These are phyloP conservation scores for Botrytis tulipae DNA, from an alignment of 2,329 filamentous ascomycete species.

Conservation along the genomic window DNA sequence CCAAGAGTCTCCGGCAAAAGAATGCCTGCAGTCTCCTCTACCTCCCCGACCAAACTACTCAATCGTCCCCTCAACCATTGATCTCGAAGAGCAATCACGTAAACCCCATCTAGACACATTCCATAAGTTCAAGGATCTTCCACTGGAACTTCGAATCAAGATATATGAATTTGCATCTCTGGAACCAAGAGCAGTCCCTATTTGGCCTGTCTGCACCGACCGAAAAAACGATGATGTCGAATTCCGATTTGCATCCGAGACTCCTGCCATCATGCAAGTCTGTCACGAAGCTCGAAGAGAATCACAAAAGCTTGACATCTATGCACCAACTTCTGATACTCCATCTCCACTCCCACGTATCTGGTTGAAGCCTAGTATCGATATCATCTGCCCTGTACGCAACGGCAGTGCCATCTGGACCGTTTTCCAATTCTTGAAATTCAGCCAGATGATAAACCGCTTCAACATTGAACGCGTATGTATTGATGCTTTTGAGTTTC, in stretches of 20 bases:
- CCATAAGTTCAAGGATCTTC: not conserved
- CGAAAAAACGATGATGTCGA: too few species aligned
- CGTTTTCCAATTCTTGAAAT: not conserved
- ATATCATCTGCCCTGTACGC: not conserved
- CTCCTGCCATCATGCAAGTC: constrained; percentile 3
- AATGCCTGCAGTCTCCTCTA: not conserved
- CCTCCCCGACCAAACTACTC: not conserved
- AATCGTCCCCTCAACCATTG: not conserved
- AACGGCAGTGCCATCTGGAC: not conserved
- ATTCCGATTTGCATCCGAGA: not conserved
- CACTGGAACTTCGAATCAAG: not conserved
- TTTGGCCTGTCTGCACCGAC: not conserved
- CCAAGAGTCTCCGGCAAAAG: too few species aligned
- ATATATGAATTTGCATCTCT: not conserved
- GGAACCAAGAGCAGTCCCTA: not conserved
- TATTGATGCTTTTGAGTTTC: not conserved
- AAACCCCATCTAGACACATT: not conserved
- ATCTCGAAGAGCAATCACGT: not conserved
- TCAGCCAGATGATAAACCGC: not conserved
- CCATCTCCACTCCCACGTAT: not conserved
- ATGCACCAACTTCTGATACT: rapidly evolving
- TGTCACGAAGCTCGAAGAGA: not conserved
- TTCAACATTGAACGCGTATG: not conserved
- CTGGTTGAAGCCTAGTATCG: not conserved
- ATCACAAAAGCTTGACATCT: not conserved